These are phyloP conservation scores for Lactuca saligna DNA, from an alignment of 129 eudicot species.

Conservation along the genomic window DNA sequence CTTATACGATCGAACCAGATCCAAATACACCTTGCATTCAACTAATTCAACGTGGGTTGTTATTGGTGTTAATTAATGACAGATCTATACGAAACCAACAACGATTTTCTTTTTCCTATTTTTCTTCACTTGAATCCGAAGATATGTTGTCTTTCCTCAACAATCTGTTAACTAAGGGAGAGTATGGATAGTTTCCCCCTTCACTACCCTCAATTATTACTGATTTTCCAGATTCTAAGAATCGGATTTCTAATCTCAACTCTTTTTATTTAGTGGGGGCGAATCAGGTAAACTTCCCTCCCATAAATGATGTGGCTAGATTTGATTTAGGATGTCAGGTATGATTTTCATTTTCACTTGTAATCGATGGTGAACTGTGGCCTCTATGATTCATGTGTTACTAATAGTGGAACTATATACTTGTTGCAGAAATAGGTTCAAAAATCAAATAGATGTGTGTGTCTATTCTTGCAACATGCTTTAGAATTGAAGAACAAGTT, in stretches of 20 bases:
- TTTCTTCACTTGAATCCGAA: constrained; percentile 70
- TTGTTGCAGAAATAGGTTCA: no score
- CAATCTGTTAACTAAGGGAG: constrained; percentile 38
- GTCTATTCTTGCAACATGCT: no score
- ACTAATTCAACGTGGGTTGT: constrained; percentile 7
- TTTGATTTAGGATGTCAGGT: no score
- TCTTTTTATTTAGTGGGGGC: constrained; percentile 28
- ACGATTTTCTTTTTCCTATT: constrained; percentile 44
- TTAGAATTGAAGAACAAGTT: no score
- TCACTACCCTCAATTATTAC: constrained; percentile 31
- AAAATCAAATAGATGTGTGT: no score
- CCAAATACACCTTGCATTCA: no score
- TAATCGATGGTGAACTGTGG: background rate
- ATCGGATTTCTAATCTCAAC: constrained; percentile 48
- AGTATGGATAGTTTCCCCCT: constrained; percentile 14
- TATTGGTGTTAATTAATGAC: constrained; percentile 49
- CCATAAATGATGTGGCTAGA: constrained; percentile 19
- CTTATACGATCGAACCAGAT: no score
- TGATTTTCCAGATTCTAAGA: constrained; percentile 30
- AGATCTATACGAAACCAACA: constrained; percentile 77
- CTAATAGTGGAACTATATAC: constrained; percentile 32
- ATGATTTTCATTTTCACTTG: background rate
- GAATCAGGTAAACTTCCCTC: constrained; percentile 32
- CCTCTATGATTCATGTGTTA: constrained; percentile 1
- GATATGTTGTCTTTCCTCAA: constrained; percentile 76